These are phyloP conservation scores for Sphenostylis stenocarpa DNA, from an alignment of 306 rosid species.

Conservation along the genomic window DNA sequence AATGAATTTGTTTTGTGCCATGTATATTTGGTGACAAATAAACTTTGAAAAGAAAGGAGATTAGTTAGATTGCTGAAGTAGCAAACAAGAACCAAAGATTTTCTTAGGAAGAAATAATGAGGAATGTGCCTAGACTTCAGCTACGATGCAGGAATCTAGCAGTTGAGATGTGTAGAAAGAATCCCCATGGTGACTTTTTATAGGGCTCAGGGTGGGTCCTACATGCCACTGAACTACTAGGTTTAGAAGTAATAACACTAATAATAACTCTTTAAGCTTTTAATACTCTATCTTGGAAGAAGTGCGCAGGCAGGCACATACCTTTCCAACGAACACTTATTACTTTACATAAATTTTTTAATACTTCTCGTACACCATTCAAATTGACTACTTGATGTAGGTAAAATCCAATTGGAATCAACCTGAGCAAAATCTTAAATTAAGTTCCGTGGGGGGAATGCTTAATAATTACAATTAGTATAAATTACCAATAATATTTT, in stretches of 20 bases:
- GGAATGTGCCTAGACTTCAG: neutral
- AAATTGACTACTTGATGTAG: too few species aligned
- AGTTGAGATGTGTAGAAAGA: neutral
- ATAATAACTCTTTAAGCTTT: neutral
- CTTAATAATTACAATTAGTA: too few species aligned
- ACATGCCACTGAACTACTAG: neutral
- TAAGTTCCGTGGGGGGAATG: neutral
- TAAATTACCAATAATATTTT: too few species aligned
- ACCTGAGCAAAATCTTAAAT: neutral
- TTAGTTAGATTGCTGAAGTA: neutral
- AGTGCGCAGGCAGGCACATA: neutral
- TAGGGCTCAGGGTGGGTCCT: neutral
- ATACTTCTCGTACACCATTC: neutral
- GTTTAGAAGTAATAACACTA: neutral
- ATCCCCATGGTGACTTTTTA: neutral
- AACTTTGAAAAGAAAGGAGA: neutral
- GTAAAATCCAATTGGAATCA: neutral
- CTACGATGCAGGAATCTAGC: neutral
- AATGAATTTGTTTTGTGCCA: conserved; percentile 40
- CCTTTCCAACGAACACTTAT: neutral
- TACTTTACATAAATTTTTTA: neutral
- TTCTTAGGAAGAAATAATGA: neutral
- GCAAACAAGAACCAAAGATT: neutral
- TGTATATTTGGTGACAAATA: neutral
- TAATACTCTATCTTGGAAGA: neutral